Percentiles rank a stretch among this genome's conserved stretches.
Conservation (phyloP, 371 early-diverging fungal species). For the Coemansia sp. region DNA sequence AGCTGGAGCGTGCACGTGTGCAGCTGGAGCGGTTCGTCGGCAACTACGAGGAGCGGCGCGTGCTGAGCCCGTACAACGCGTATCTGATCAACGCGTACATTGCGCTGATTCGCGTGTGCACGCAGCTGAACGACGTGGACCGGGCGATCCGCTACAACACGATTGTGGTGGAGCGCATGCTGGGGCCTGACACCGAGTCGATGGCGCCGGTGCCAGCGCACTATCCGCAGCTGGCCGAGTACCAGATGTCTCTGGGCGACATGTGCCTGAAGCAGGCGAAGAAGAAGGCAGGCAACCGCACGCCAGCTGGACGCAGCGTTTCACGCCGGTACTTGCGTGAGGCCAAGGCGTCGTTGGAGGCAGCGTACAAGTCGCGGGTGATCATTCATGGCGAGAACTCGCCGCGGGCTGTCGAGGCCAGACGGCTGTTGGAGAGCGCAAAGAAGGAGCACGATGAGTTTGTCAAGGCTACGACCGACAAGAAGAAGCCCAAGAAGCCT, state of each 20-base stretch:
- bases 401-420: constrained; percentile 43
- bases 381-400: constrained; percentile 60
- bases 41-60: constrained; percentile 48
- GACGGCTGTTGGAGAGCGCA: constrained; percentile 33
- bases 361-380: constrained; percentile 54
- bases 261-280: constrained; percentile 55
- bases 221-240: constrained; percentile 64
- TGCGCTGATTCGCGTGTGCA: constrained; percentile 60
- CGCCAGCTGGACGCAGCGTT: constrained; percentile 43
- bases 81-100: constrained; percentile 60
- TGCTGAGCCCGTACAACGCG: constrained; percentile 51
- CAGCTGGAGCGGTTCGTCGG: constrained; percentile 43
- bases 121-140: constrained; percentile 55
- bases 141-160: constrained; percentile 61
- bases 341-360: constrained; percentile 54
- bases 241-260: constrained; percentile 64
- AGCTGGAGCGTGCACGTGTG: constrained; percentile 23
- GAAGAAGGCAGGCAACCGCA: constrained; percentile 32
- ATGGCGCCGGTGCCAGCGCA: constrained; percentile 56
- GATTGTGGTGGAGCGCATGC: constrained; percentile 55
- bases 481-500: constrained; percentile 41
- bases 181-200: constrained; percentile 16
- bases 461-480: constrained; percentile 29
- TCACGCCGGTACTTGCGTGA: constrained; percentile 56
- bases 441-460: constrained; percentile 46